These are phyloP conservation scores for Alternaria consortialis DNA, from an alignment of 2,329 filamentous ascomycete species.

Conservation along the genomic window DNA sequence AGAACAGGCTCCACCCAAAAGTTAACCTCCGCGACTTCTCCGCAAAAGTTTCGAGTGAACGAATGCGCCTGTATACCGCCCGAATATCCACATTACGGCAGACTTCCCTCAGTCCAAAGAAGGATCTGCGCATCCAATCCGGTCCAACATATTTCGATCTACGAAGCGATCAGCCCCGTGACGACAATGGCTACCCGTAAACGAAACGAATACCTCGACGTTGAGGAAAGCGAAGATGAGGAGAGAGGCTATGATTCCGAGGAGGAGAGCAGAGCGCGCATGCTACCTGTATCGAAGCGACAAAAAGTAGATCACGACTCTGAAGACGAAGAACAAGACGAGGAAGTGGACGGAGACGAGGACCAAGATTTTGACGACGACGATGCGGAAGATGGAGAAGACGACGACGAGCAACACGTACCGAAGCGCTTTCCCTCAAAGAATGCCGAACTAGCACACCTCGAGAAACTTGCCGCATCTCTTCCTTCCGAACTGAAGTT, in stretches of 20 bases:
- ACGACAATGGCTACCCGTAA: constrained; percentile 71
- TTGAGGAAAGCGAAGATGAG: constrained; percentile 56
- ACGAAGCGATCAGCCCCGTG: not conserved
- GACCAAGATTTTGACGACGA: constrained; percentile 38
- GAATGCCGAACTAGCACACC: constrained; percentile 41
- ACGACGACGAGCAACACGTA: constrained; percentile 35
- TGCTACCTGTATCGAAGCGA: constrained; percentile 66
- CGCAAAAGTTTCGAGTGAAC: constrained; percentile 35
- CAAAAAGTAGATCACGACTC: constrained; percentile 64
- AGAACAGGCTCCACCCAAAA: constrained; percentile 24
- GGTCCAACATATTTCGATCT: not conserved
- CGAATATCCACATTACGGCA: not conserved
- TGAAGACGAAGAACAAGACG: constrained; percentile 28
- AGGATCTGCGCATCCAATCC: not conserved
- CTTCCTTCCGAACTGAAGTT: constrained; percentile 50
- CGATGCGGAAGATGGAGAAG: constrained; percentile 27
- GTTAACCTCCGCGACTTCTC: constrained; percentile 38
- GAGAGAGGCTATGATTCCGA: constrained; percentile 70
- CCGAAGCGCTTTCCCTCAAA: constrained; percentile 37
- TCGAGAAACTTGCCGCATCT: constrained; percentile 41
- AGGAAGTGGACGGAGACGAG: constrained; percentile 26
- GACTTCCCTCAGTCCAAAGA: not conserved
- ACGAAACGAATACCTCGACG: constrained; percentile 75
- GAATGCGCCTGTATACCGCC: constrained; percentile 8
- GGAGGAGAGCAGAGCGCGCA: constrained; percentile 71